Conservation (phyloP, 306 rosid species). For the Parietaria judaica region DNA sequence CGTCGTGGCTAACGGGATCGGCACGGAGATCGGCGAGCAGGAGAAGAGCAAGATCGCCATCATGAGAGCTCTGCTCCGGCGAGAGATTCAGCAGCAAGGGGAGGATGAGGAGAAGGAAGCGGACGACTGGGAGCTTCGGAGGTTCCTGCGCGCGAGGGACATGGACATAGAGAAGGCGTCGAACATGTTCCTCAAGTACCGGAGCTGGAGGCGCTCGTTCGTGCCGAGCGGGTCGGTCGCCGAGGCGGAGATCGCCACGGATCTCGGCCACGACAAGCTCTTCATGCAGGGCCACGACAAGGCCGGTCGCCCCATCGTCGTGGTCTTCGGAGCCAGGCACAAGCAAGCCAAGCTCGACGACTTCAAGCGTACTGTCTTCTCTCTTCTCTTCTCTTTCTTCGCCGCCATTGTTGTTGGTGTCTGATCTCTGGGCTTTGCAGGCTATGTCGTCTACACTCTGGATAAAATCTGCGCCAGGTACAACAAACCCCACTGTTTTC, state of each 20-base stretch:
- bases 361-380: constrained; percentile 32
- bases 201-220: neutral
- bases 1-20: no score
- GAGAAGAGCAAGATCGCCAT: constrained; percentile 1
- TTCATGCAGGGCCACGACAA: constrained; percentile 55
- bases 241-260: constrained; percentile 26
- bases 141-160: neutral
- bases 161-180: constrained; percentile 2
- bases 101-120: neutral
- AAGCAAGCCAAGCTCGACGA: constrained; percentile 39
- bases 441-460: neutral
- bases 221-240: constrained; percentile 21
- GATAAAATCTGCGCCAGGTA: constrained; percentile 5
- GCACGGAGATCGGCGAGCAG: neutral
- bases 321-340: constrained; percentile 44
- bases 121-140: neutral
- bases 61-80: neutral
- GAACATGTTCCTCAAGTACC: neutral
- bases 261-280: constrained; percentile 36
- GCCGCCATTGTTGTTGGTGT: neutral
- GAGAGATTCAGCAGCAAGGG: neutral
- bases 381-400: neutral
- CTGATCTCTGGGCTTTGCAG: neutral
- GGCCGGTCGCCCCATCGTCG: constrained; percentile 47
- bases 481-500: neutral